A percentile compares a stretch with the other conserved stretches of the same genome.
Evolutionary conservation across 1,284 basidiomycete species (phyloP).

Genomic region (Wallemia mellicola): DNA sequence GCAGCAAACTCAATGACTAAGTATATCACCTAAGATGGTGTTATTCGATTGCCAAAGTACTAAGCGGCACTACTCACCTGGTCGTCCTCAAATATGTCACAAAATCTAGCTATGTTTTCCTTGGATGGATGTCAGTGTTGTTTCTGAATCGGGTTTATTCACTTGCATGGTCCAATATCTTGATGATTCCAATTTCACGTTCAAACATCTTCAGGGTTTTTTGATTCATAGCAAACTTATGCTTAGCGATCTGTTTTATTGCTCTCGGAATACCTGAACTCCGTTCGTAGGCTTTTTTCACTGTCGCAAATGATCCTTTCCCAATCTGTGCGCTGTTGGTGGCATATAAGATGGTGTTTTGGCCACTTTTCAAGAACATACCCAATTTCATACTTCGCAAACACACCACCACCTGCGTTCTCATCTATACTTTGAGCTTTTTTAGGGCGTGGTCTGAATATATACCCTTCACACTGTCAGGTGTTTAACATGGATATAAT

Average conservation of each 20-base stretch:
- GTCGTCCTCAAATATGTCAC: conserved; percentile 42
- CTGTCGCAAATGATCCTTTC: conserved; percentile 48
- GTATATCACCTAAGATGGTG: no score
- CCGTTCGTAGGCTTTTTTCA: conserved; percentile 34
- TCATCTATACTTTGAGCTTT: neutral
- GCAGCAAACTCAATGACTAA: conserved; percentile 42
- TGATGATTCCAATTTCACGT: conserved; percentile 51
- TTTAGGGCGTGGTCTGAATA: neutral
- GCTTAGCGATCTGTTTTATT: conserved; percentile 36
- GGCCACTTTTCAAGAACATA: neutral
- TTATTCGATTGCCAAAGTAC: no score
- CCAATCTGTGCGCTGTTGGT: conserved; percentile 20
- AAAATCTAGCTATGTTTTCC: conserved; percentile 47
- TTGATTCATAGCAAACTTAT: conserved; percentile 17
- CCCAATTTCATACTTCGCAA: neutral
- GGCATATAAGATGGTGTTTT: no score
- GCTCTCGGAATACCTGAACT: conserved; percentile 31
- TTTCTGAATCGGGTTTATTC: neutral
- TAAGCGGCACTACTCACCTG: no score
- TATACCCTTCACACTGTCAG: no score
- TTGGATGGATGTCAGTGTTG: conserved; percentile 6
- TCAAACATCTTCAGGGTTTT: conserved; percentile 24
- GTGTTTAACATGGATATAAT: no score
- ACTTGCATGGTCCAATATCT: conserved; percentile 31
- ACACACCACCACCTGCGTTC: neutral